Evolutionary conservation across 441 rosid species (phyloP).

Genomic region (Lepidium campestre): DNA sequence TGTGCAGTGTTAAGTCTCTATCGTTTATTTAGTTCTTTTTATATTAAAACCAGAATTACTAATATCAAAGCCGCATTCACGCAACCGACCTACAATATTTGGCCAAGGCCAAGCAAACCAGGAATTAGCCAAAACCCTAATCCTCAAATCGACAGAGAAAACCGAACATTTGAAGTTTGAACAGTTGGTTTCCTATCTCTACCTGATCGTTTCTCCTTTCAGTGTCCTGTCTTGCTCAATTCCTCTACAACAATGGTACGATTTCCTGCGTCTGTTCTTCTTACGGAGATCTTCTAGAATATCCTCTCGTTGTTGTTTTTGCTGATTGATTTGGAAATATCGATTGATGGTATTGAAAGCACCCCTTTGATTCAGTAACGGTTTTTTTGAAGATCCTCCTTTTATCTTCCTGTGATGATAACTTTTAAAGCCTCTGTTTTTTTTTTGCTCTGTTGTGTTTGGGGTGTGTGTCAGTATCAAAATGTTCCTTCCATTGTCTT

Average conservation of each 20-base stretch:
- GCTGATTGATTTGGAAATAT: background rate
- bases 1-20: conserved; percentile 11
- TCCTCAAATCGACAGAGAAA: background rate
- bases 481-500: background rate
- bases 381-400: background rate
- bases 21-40: background rate
- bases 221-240: background rate
- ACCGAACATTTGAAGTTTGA: background rate
- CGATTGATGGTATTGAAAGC: background rate
- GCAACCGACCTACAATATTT: background rate
- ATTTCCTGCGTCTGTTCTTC: background rate
- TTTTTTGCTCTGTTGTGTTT: background rate
- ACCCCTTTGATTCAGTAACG: background rate
- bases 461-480: background rate
- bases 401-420: background rate
- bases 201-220: background rate
- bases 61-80: background rate
- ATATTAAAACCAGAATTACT: background rate
- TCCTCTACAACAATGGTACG: conserved; percentile 16
- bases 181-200: background rate
- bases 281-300: background rate
- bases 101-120: background rate
- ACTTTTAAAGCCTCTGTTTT: background rate
- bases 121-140: conserved; percentile 13
- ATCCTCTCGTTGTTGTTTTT: background rate